Conservation (phyloP, 345 rosid species). For the Rubroshorea leprosula region DNA sequence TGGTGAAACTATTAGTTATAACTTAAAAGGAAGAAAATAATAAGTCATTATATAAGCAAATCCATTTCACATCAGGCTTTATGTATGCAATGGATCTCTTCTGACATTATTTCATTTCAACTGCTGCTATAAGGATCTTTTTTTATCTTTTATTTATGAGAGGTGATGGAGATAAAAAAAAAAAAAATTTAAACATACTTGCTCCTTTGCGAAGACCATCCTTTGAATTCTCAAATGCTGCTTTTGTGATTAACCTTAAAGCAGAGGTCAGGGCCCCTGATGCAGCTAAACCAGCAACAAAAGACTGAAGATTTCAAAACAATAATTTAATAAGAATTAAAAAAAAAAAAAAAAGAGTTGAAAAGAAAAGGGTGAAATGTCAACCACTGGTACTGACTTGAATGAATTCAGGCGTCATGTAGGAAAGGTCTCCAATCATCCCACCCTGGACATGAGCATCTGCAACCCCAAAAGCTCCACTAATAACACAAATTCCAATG, state of each 20-base stretch:
- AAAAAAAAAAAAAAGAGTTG: background rate
- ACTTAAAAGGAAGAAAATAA: no score
- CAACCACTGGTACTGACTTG: slow-evolving; percentile 39
- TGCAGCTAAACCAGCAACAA: slow-evolving; percentile 61
- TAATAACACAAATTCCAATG: slow-evolving; percentile 53
- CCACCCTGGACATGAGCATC: slow-evolving; percentile 91
- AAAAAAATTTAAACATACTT: slow-evolving; percentile 34
- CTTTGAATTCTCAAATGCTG: slow-evolving; percentile 52
- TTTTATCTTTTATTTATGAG: no score
- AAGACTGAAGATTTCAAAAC: slow-evolving; percentile 34
- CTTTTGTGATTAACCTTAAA: slow-evolving; percentile 66
- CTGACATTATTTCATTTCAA: background rate
- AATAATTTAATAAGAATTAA: background rate
- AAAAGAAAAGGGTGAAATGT: background rate
- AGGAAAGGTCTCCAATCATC: slow-evolving; percentile 84
- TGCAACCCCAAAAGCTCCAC: slow-evolving; percentile 67
- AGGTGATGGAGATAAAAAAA: background rate
- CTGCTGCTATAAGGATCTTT: no score
- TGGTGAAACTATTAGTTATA: no score
- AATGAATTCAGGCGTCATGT: slow-evolving; percentile 57
- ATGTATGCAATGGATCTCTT: background rate
- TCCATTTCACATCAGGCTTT: background rate
- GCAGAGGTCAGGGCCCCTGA: slow-evolving; percentile 70
- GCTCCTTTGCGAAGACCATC: slow-evolving; percentile 84
- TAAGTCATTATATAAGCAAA: background rate